These are phyloP conservation scores for Ceratobasidium sp. DNA, from an alignment of 1,284 basidiomycete genomes.

Conservation along the genomic window DNA sequence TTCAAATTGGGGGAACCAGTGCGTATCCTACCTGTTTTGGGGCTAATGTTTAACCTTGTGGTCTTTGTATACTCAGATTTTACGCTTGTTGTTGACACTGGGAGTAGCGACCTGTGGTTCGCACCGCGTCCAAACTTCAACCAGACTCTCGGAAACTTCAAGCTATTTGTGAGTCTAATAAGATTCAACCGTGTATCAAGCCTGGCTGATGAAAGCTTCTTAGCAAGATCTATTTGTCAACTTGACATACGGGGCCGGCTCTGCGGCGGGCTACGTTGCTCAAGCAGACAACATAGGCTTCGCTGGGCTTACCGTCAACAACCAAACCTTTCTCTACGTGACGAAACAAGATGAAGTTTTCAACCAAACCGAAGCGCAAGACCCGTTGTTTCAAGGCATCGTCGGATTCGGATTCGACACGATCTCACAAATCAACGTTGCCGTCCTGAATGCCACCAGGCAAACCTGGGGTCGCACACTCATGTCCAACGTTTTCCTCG, in stretches of 20 bases:
- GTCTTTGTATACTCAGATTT: neutral
- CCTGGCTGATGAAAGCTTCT: neutral
- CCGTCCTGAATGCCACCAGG: neutral
- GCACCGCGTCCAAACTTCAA: slow-evolving; percentile 28
- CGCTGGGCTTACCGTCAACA: slow-evolving; percentile 30
- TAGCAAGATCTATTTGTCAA: slow-evolving; percentile 16
- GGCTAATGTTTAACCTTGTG: neutral
- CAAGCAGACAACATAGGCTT: slow-evolving; percentile 24
- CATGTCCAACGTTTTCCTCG: slow-evolving; percentile 34
- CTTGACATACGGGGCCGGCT: slow-evolving; percentile 33
- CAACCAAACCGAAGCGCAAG: slow-evolving; percentile 8
- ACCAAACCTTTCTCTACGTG: slow-evolving; percentile 28
- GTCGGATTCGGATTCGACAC: slow-evolving; percentile 29
- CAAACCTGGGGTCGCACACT: slow-evolving; percentile 28
- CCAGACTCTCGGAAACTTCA: slow-evolving; percentile 16
- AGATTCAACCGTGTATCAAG: neutral
- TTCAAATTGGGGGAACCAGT: slow-evolving; percentile 11
- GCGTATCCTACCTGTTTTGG: neutral
- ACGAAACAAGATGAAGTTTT: neutral
- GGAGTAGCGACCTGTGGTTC: slow-evolving; percentile 37
- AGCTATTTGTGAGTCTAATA: slow-evolving; percentile 13
- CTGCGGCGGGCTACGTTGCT: slow-evolving; percentile 8
- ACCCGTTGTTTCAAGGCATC: slow-evolving; percentile 23
- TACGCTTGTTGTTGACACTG: slow-evolving; percentile 29
- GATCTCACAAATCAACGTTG: neutral